Conservation (phyloP, 2,329 filamentous ascomycete species). For the Claviceps africana region DNA sequence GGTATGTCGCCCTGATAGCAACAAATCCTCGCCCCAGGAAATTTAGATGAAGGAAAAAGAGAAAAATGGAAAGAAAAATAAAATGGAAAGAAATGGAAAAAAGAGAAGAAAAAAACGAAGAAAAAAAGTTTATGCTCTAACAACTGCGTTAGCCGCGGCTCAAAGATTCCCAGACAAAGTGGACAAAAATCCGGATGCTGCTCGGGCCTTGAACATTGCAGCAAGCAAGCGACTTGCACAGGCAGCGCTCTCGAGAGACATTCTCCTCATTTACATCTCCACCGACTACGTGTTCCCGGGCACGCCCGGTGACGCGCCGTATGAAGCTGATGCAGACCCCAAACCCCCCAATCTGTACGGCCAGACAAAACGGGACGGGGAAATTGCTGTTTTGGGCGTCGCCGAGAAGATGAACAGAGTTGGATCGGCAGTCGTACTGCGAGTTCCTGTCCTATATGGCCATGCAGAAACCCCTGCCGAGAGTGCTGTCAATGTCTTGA, state of each 20-base stretch:
- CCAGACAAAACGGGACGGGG: slow-evolving; percentile 46
- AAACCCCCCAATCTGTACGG: slow-evolving; percentile 65
- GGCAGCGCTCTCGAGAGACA: slow-evolving; percentile 46
- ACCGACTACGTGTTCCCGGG: slow-evolving; percentile 74
- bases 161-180: slow-evolving; percentile 82
- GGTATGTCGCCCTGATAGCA: slow-evolving; percentile 33
- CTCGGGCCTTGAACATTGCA: slow-evolving; percentile 58
- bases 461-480: slow-evolving; percentile 55
- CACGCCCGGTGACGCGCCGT: slow-evolving; percentile 66
- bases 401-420: slow-evolving; percentile 33
- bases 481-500: slow-evolving; percentile 69
- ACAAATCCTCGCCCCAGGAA: neutral
- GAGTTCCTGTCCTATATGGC: slow-evolving; percentile 77
- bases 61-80: too few species aligned
- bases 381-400: slow-evolving; percentile 50
- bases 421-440: slow-evolving; percentile 53
- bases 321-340: slow-evolving; percentile 49
- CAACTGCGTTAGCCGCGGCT: slow-evolving; percentile 49
- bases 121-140: neutral
- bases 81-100: too few species aligned
- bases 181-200: slow-evolving; percentile 62
- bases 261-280: slow-evolving; percentile 63
- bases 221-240: slow-evolving; percentile 54
- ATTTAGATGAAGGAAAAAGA: too few species aligned
- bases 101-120: neutral